These are phyloP conservation scores for Pulveroboletus sp. DNA, from an alignment of 768 basidiomycete genomes.

Conservation along the genomic window DNA sequence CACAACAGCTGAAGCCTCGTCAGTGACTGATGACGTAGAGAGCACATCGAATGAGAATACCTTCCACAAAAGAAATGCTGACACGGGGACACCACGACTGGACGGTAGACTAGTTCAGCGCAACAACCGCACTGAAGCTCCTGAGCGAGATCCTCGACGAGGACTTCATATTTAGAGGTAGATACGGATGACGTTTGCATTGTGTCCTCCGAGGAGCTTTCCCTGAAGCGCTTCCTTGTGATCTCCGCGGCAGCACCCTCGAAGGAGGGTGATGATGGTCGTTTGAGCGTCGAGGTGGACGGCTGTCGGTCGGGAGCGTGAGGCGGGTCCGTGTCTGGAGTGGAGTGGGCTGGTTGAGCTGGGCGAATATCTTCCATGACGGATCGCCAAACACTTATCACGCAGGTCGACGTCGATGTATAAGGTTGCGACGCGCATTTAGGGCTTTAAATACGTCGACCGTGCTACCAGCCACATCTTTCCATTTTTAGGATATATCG, in stretches of 20 bases:
- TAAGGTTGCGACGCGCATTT: slow-evolving; percentile 15
- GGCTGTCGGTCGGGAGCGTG: slow-evolving; percentile 13
- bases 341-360: not conserved
- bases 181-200: slow-evolving; percentile 12
- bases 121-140: slow-evolving; percentile 87
- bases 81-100: slow-evolving; percentile 79
- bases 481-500: slow-evolving; percentile 20
- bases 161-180: slow-evolving; percentile 23
- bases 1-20: slow-evolving; percentile 56
- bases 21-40: slow-evolving; percentile 40
- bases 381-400: slow-evolving; percentile 12
- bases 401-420: slow-evolving; percentile 17
- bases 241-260: slow-evolving; percentile 44
- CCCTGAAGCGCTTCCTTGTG: slow-evolving; percentile 60
- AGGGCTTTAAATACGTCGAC: slow-evolving; percentile 20
- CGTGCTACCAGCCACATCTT: slow-evolving; percentile 23
- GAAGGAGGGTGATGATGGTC: slow-evolving; percentile 58
- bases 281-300: slow-evolving; percentile 42
- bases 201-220: slow-evolving; percentile 32
- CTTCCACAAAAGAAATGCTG: slow-evolving; percentile 92
- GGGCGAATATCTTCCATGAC: slow-evolving; percentile 18
- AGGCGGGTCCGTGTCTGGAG: slow-evolving; percentile 1
- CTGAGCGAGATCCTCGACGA: slow-evolving; percentile 62
- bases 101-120: slow-evolving; percentile 74
- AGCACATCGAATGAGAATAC: slow-evolving; percentile 35